A percentile compares a stretch with the other conserved stretches of the same genome.
These are phyloP conservation scores for Poterioochromonas sp. DNA, from an alignment of 352 stramenopile genomes.

Conservation along the genomic window DNA sequence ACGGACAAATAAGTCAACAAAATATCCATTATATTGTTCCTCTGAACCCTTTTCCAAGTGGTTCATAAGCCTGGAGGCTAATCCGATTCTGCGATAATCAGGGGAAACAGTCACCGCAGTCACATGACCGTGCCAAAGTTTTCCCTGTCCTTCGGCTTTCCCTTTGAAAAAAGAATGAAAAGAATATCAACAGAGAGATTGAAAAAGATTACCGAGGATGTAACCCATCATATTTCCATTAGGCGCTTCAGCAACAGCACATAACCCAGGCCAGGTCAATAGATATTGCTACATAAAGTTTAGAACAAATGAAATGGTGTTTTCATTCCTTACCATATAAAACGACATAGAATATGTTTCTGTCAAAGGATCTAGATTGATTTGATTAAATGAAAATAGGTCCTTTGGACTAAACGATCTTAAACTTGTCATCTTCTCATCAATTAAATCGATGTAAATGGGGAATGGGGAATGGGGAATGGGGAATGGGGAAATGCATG, in stretches of 20 bases:
- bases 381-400: conserved; percentile 95
- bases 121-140: conserved; percentile 95
- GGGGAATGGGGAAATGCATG: too few species aligned
- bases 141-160: conserved; percentile 82
- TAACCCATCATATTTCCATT: conserved; percentile 89
- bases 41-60: conserved; percentile 74
- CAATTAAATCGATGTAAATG: too few species aligned
- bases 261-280: conserved; percentile 91
- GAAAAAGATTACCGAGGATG: conserved; percentile 38
- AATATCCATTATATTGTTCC: conserved; percentile 81
- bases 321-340: conserved; percentile 6
- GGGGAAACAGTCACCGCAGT: conserved; percentile 93
- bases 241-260: conserved; percentile 78
- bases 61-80: conserved; percentile 85
- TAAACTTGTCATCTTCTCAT: conserved; percentile 78
- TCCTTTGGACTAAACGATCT: conserved; percentile 90
- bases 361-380: conserved; percentile 91
- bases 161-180: conserved; percentile 58
- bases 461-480: too few species aligned
- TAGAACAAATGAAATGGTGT: conserved; percentile 23
- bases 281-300: conserved; percentile 89
- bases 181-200: conserved; percentile 27
- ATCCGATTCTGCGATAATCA: conserved; percentile 76
- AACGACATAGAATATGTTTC: conserved; percentile 12
- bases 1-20: conserved; percentile 97